Base-by-base conservation (phyloP, 2,329 filamentous ascomycete genomes). In the Huntiella abstrusa region DNA sequence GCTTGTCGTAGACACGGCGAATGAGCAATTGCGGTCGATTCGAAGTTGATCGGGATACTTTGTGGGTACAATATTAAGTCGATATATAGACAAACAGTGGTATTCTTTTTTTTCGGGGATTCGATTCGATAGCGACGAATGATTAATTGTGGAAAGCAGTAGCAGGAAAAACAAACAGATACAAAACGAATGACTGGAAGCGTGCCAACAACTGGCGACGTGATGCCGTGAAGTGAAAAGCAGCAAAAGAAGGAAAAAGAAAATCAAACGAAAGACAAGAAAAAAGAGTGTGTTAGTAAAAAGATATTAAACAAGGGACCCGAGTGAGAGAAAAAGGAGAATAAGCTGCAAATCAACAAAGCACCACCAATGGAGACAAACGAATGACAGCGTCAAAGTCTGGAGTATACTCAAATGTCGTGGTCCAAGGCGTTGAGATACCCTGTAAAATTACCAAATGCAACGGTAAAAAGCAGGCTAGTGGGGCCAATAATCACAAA, bases 131-230 rank as follows among this genome's bases (percentile, higher is more conserved):
- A 7, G 22, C 22, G 22, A 28, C 22, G 22, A 28, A 28, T 28
- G 22, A 28, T 28, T 28, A 28, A 28, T 19, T 7, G 8, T 28
- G 22, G 2, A 10, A 35, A 48, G 15, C 22, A 33, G 40, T 22
- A 34, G 13, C 39, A 35, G n/a, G 11, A 44, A 48, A 48, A 44
- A 38, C 17, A 37, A 40, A n/a, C 16, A 45, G 40, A 36, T 43
- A 33, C 22, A 35, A 32, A 46, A 43, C 42, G 12, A 33, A 46
- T 16, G 12, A 34, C 32, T 6, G 34, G 38, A 49, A 45, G 38
- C 22, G 45, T 37, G 16, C 40, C 34, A 39, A 28, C 35, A 47
- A 47, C 5, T 15, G 37, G 33, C 33, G 43, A 46, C 43, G 32
- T 33, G 39, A 36, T 33, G 22, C 36, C 41, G 33, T 11, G 35